Evolutionary conservation across 345 rosid species (phyloP), one percentile per base, ranked within the genome.

Genomic region (Populus davidiana): DNA sequence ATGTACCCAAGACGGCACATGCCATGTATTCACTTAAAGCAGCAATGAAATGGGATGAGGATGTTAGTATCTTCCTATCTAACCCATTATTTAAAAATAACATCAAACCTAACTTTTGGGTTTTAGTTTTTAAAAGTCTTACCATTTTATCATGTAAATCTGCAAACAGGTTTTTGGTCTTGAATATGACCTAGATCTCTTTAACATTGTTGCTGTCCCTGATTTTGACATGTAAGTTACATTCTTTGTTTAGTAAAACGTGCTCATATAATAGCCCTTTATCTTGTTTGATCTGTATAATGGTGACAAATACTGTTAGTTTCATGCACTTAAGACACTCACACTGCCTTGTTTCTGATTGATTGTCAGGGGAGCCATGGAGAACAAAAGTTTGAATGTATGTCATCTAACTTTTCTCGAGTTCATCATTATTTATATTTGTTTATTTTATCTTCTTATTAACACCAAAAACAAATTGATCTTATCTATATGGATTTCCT

Each of bases 31-130:
- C 99, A 33, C 89, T 96, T 69, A 96, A 94, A 83, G 98, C 97
- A 12, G 91, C 99, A 50, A 96, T 94, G 98, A 96, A 94, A 83
- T 96, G 99, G 99, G 99, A 96, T 35, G 99, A 96, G 79, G 97
- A 96, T 81, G 99, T 96, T 38, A 77, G 91, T 83, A 63, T 84
- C 38, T 49, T 73, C 66, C 54, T 27, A 67, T 56, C 76, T 63
- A 47, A 25, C 39, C n/a, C 25, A 21, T 52, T 31, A 35, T 52
- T 70, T 61, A 4, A 1, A 52, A 10, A 44, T 23, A 66, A 54
- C 69, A 20, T 64, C 33, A 20, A 39, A 29, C 43, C 81, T 64
- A 27, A 10, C 52, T 84, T 56, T 8, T 38, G 74, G 21, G 27
- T 77, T 38, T 43, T 59, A 74, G 66, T 76, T 76, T 76, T 68